phyloP scores from a whole-genome alignment of 495 filamentous ascomycete genomes.

The Aspergillus indologenus region DNA sequence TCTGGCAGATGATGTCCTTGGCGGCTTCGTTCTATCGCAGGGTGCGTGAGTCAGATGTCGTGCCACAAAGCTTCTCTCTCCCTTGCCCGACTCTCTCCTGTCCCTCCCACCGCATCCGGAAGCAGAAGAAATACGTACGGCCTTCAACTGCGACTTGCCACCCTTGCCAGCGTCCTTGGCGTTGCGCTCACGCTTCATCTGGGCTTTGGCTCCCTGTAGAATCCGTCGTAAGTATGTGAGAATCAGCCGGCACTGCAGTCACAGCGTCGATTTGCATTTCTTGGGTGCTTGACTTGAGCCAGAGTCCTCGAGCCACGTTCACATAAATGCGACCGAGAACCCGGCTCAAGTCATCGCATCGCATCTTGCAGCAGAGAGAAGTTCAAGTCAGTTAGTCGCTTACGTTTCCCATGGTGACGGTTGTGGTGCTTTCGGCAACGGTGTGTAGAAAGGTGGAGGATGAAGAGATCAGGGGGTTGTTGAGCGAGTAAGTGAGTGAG shows the following conservation, averaged over 20 bases:
- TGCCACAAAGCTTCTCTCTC: background rate
- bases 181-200: conserved; percentile 16
- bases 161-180: conserved; percentile 18
- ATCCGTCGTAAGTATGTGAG: background rate
- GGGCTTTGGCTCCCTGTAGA: conserved; percentile 24
- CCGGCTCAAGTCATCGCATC: background rate
- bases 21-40: conserved; percentile 16
- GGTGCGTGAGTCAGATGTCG: background rate
- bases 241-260: no score
- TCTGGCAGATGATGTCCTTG: conserved; percentile 16
- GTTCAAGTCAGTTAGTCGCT: conserved; percentile 7
- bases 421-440: background rate
- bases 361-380: background rate
- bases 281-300: background rate
- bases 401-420: conserved; percentile 12
- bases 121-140: conserved; percentile 10
- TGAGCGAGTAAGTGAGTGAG: background rate
- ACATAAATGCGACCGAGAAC: background rate
- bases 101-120: background rate
- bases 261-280: no score
- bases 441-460: background rate
- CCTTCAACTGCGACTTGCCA: conserved; percentile 18
- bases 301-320: background rate
- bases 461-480: background rate
- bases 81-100: background rate